These are phyloP conservation scores for Firmiana major DNA, from an alignment of 345 rosid species.

Conservation along the genomic window DNA sequence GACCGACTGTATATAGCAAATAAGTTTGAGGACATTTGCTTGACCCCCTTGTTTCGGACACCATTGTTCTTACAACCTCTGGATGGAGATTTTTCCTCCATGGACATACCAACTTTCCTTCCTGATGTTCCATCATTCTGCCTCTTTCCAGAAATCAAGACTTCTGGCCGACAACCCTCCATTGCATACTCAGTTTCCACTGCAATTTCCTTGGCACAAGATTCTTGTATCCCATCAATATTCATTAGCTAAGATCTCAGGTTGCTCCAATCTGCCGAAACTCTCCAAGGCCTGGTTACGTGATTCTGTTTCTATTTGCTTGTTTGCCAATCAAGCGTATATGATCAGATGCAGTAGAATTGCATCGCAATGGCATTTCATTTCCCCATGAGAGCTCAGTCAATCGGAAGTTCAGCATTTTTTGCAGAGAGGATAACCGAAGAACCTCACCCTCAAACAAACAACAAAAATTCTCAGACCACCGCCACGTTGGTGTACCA, in stretches of 20 bases:
- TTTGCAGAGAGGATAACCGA: constrained; percentile 42
- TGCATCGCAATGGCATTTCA: constrained; percentile 30
- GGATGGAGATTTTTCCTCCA: constrained; percentile 21
- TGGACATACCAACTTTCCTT: constrained; percentile 7
- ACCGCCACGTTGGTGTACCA: constrained; percentile 57
- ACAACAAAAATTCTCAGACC: constrained; percentile 47
- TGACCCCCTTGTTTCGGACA: background rate
- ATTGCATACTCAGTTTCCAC: background rate
- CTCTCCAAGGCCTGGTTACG: background rate
- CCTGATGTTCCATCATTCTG: constrained; percentile 12
- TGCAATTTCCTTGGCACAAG: background rate
- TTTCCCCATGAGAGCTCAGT: constrained; percentile 21
- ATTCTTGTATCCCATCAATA: background rate
- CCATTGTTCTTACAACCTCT: background rate
- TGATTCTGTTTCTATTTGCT: background rate
- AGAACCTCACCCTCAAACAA: constrained; percentile 29
- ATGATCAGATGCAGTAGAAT: background rate
- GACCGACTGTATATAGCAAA: background rate
- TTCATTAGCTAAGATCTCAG: background rate
- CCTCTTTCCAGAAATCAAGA: constrained; percentile 4
- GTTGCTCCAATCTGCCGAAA: background rate
- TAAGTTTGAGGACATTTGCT: background rate
- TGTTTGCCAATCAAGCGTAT: background rate
- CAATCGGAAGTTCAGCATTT: constrained; percentile 18
- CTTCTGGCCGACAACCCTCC: background rate